Evolutionary conservation across 768 basidiomycete genomes (phyloP).

Genomic region (Harrya chromipes): DNA sequence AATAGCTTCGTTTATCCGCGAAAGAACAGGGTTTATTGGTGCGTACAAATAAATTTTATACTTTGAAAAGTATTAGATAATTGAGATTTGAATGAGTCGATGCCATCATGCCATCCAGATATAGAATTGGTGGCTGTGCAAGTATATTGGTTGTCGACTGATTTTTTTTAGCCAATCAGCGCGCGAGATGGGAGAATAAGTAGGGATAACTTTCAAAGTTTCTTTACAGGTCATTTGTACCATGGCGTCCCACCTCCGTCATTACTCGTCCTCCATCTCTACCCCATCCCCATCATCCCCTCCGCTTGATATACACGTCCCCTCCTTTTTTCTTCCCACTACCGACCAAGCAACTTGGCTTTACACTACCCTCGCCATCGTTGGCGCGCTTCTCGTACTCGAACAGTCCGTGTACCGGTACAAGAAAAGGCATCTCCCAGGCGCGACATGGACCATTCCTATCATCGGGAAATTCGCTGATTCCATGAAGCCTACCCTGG

Average conservation of each 20-base stretch:
- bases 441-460: constrained; percentile 92
- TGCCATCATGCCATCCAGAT: too few relatives aligned
- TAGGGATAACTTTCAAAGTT: too few relatives aligned
- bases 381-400: constrained; percentile 73
- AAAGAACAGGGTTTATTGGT: too few relatives aligned
- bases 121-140: too few relatives aligned
- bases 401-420: constrained; percentile 88
- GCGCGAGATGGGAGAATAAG: constrained; percentile 4
- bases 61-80: too few relatives aligned
- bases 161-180: constrained; percentile 27
- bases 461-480: constrained; percentile 95
- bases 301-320: constrained; percentile 44
- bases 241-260: constrained; percentile 35
- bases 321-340: constrained; percentile 40
- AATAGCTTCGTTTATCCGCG: too few relatives aligned
- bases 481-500: constrained; percentile 87
- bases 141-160: constrained; percentile 15
- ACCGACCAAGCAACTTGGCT: constrained; percentile 44
- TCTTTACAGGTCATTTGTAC: too few relatives aligned
- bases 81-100: too few relatives aligned
- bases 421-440: constrained; percentile 88
- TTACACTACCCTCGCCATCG: constrained; percentile 64
- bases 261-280: constrained; percentile 32
- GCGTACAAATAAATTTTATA: too few relatives aligned
- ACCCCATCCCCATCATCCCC: constrained; percentile 43